Conservation (phyloP, 768 basidiomycete genomes). For the Psilocybe tampanensis region DNA sequence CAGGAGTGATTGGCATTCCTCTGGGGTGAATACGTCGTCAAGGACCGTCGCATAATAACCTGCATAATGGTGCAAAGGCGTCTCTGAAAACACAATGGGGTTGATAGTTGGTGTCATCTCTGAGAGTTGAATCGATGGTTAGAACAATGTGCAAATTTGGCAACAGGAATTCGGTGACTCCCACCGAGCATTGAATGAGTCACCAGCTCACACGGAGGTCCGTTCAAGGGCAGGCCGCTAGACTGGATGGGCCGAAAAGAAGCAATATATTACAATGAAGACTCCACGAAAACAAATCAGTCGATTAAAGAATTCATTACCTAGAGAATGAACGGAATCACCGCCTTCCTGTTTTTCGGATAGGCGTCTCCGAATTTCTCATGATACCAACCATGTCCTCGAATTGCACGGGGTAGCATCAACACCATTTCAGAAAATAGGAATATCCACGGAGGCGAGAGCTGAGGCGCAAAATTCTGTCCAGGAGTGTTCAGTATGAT, state of each 20-base stretch:
- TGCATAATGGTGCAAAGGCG: constrained; percentile 30
- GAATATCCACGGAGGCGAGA: constrained; percentile 83
- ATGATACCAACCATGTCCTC: constrained; percentile 88
- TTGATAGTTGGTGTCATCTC: constrained; percentile 1
- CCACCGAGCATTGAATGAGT: too few species aligned
- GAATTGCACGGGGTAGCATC: constrained; percentile 83
- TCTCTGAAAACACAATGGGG: constrained; percentile 32
- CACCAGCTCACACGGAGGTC: too few species aligned
- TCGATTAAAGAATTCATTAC: too few species aligned
- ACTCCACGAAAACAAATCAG: too few species aligned
- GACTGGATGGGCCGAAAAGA: too few species aligned
- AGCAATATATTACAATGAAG: too few species aligned
- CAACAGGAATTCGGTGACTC: too few species aligned
- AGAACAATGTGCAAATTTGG: not conserved
- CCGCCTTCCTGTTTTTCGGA: constrained; percentile 72
- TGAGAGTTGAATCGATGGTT: not conserved
- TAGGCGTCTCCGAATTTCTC: constrained; percentile 73
- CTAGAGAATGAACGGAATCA: constrained; percentile 79
- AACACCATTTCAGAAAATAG: constrained; percentile 66
- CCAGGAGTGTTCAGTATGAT: constrained; percentile 26
- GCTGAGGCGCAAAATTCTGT: constrained; percentile 39
- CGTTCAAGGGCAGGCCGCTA: too few species aligned
- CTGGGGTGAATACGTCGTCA: constrained; percentile 37
- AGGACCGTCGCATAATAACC: constrained; percentile 38
- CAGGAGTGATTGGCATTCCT: constrained; percentile 37